Base-by-base conservation (phyloP, 208 protist species). In the Porcisia deanei region DNA sequence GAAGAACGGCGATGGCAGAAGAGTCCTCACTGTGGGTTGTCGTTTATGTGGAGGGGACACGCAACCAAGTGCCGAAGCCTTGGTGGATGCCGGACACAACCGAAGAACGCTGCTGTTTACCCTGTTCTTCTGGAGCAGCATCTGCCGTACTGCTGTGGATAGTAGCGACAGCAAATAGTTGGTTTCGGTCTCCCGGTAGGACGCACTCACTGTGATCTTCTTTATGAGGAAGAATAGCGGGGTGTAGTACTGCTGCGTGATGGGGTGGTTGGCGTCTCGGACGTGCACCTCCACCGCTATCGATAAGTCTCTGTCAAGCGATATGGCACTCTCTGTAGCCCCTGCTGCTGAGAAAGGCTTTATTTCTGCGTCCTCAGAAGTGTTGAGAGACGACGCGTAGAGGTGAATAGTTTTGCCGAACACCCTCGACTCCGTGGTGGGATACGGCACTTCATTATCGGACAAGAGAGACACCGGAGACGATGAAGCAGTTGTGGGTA, bases 151-250 rank as follows among this genome's bases (percentile, higher is more conserved):
- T 5, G 89, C 91, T 20, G 88, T 93, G 65, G 83, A 80, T 73
- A 96, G 85, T 53, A 96, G 82, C 14, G 91, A 94, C 25, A 96
- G 85, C 59, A 91, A 85, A 55, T 85, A 92, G 55, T 63, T 85
- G 22, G 88, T 88, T 76, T 96, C 91, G 45, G 82, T 90, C 14
- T 72, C 59, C 30, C 66, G 65, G 70, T 90, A 93, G 3, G 82
- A 76, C 3, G 79, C 81, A 14, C 41, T 77, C 45, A 57, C 66
- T 2, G 71, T 34, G 4, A 74, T 80, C 22, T 85, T 81, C 55
- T 79, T 80, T 34, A 91, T 79, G 25, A 96, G 83, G 55, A 96
- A 91, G 79, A 96, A 96, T 9, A 94, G 75, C 10, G 91, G 89
- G 18, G 89, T 74, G 49, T 78, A 83, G 84, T 89, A 94, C 49